Percentiles rank a stretch among this genome's conserved stretches.
These are phyloP conservation scores for Colletotrichum echinochloae DNA, from an alignment of 2,329 filamentous ascomycete species.

Conservation along the genomic window DNA sequence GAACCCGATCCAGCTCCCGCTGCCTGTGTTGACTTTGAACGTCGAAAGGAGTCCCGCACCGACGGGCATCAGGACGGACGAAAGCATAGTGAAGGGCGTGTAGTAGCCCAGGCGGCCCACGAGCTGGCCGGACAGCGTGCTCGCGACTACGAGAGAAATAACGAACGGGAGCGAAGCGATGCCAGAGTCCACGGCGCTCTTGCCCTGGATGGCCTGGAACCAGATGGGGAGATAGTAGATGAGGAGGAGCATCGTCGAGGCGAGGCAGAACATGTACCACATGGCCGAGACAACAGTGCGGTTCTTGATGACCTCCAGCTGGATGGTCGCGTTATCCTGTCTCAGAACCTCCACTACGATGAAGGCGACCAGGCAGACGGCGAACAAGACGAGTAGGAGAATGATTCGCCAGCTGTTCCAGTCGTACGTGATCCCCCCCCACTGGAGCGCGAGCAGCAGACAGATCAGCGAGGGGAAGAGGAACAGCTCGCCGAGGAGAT, in stretches of 20 bases:
- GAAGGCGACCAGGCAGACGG: constrained; percentile 56
- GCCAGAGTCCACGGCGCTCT: too few species aligned
- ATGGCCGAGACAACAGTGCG: constrained; percentile 47
- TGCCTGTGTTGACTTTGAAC: constrained; percentile 13
- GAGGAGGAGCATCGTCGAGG: too few species aligned
- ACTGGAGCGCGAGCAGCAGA: too few species aligned
- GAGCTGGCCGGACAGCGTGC: constrained; percentile 47
- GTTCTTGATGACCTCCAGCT: constrained; percentile 55
- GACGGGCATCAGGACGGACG: constrained; percentile 21
- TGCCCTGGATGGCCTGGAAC: too few species aligned
- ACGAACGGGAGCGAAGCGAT: too few species aligned
- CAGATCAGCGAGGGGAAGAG: too few species aligned
- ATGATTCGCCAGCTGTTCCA: constrained; percentile 59
- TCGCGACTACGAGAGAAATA: too few species aligned
- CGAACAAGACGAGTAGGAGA: constrained; percentile 55
- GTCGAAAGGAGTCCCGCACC: constrained; percentile 15
- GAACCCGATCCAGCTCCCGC: constrained; percentile 45
- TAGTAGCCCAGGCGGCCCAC: constrained; percentile 11
- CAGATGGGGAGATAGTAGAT: too few species aligned
- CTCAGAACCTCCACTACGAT: constrained; percentile 51
- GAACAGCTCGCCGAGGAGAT: too few species aligned
- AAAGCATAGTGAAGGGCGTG: constrained; percentile 13
- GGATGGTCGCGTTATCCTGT: constrained; percentile 53
- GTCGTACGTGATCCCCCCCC: constrained; percentile 74
- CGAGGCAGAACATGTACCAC: too few species aligned